These are phyloP conservation scores for Lipomyces starkeyi DNA, from an alignment of 805 yeast species.

Conservation along the genomic window DNA sequence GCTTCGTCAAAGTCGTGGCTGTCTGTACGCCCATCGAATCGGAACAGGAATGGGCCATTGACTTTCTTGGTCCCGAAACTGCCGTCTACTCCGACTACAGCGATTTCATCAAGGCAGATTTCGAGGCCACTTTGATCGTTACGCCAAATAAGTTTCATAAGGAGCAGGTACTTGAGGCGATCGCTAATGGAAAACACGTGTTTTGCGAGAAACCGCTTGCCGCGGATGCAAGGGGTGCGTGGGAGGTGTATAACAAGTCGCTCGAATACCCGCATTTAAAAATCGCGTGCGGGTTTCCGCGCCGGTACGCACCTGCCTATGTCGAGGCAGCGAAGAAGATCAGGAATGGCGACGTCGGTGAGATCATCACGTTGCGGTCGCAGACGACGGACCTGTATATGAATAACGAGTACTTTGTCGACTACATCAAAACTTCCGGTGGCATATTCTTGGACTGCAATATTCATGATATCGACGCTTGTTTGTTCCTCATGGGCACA, in stretches of 20 bases:
- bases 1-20: slow-evolving; percentile 21
- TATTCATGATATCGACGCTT: slow-evolving; percentile 40
- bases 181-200: slow-evolving; percentile 35
- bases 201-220: slow-evolving; percentile 37
- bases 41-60: slow-evolving; percentile 29
- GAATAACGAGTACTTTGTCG: slow-evolving; percentile 29
- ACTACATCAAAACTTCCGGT: slow-evolving; percentile 39
- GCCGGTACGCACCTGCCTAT: slow-evolving; percentile 35
- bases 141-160: slow-evolving; percentile 33
- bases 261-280: slow-evolving; percentile 34
- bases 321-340: slow-evolving; percentile 35
- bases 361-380: slow-evolving; percentile 34
- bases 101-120: slow-evolving; percentile 24
- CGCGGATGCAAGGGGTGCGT: slow-evolving; percentile 32
- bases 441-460: slow-evolving; percentile 41
- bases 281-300: slow-evolving; percentile 38
- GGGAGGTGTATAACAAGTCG: slow-evolving; percentile 31
- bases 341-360: slow-evolving; percentile 36
- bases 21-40: slow-evolving; percentile 25
- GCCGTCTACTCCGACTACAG: slow-evolving; percentile 25
- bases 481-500: slow-evolving; percentile 36
- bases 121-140: slow-evolving; percentile 37
- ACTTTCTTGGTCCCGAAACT: slow-evolving; percentile 4
- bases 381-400: slow-evolving; percentile 36
- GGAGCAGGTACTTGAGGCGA: slow-evolving; percentile 32